Evolutionary conservation across 2,329 filamentous ascomycete species (phyloP).

Genomic region (Fusarium chaquense): DNA sequence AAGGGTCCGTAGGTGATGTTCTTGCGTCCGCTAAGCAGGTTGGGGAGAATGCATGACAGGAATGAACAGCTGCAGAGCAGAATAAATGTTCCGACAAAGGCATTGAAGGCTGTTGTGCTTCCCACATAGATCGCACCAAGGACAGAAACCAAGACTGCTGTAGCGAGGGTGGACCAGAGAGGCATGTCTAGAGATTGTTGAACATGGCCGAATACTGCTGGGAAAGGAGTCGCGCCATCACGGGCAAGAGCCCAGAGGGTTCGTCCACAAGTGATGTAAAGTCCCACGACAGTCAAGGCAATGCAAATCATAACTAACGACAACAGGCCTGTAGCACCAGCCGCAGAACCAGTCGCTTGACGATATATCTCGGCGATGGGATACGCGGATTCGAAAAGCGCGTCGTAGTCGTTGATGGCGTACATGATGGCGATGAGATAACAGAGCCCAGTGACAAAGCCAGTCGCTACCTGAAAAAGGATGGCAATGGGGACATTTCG

Average conservation of each 20-base stretch:
- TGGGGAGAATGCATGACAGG: slow-evolving; percentile 71
- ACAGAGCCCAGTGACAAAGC: slow-evolving; percentile 64
- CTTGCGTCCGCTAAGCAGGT: slow-evolving; percentile 59
- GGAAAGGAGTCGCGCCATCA: slow-evolving; percentile 55
- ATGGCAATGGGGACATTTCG: slow-evolving; percentile 67
- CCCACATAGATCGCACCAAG: slow-evolving; percentile 75
- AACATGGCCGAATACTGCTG: slow-evolving; percentile 48
- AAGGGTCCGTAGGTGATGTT: slow-evolving; percentile 66
- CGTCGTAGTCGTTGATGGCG: slow-evolving; percentile 67
- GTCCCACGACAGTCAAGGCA: slow-evolving; percentile 52
- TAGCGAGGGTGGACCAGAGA: slow-evolving; percentile 62
- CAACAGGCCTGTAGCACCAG: slow-evolving; percentile 64
- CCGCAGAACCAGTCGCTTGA: slow-evolving; percentile 65
- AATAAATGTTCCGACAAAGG: slow-evolving; percentile 68
- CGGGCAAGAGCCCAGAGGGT: slow-evolving; percentile 58
- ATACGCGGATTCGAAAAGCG: slow-evolving; percentile 63
- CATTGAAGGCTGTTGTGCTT: slow-evolving; percentile 74
- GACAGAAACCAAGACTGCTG: slow-evolving; percentile 59
- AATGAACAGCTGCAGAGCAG: slow-evolving; percentile 59
- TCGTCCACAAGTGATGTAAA: slow-evolving; percentile 56
- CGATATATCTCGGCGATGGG: slow-evolving; percentile 76
- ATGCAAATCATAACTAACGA: slow-evolving; percentile 56
- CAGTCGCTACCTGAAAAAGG: slow-evolving; percentile 62
- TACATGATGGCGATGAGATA: slow-evolving; percentile 69
- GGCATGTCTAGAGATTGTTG: slow-evolving; percentile 52